Base-by-base conservation (phyloP, 164 flowering plant species). In the Echeveria elegans region DNA sequence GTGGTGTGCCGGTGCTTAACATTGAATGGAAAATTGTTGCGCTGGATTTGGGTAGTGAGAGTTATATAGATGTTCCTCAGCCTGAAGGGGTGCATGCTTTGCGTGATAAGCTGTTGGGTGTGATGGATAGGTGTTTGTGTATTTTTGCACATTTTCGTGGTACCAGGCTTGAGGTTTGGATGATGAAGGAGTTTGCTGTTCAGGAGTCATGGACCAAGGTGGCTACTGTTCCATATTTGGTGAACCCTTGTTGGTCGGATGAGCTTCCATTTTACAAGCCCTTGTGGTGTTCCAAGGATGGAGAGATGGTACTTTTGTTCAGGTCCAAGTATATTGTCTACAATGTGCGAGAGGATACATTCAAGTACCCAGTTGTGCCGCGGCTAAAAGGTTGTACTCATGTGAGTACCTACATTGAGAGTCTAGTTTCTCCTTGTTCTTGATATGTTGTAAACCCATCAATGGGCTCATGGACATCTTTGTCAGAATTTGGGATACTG, bases 401-500 rank as follows among this genome's bases (percentile, higher is more conserved):
- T 3, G 59, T 29, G 12, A 36, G 41, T 64, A 41, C n/a, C 16
- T 64, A 64, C 12, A 11, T 21, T 40, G 66, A 64, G 48, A 38
- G 66, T 64, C 24, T 64, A 40, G 66, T 64, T 1, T 40, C 66
- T 0, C 50, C 66, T 11, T 56, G 15, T 11, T 8, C 9, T 18
- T 28, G 61, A 56, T 11, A 56, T 26, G 28, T 50, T 74, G 79
- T 34, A 71, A n/a, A n/a, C n/a, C n/a, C n/a, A n/a, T n/a, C n/a
- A n/a, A n/a, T n/a, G n/a, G n/a, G n/a, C n/a, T n/a, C n/a, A n/a
- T n/a, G n/a, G n/a, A n/a, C n/a, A n/a, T n/a, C n/a, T n/a, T n/a
- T n/a, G n/a, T n/a, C n/a, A n/a, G n/a, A n/a, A n/a, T n/a, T n/a
- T n/a, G n/a, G n/a, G n/a, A n/a, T n/a, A n/a, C n/a, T n/a, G n/a